Evolutionary conservation across 2,329 filamentous ascomycete species (phyloP).

Genomic region (Tolypocladium album): DNA sequence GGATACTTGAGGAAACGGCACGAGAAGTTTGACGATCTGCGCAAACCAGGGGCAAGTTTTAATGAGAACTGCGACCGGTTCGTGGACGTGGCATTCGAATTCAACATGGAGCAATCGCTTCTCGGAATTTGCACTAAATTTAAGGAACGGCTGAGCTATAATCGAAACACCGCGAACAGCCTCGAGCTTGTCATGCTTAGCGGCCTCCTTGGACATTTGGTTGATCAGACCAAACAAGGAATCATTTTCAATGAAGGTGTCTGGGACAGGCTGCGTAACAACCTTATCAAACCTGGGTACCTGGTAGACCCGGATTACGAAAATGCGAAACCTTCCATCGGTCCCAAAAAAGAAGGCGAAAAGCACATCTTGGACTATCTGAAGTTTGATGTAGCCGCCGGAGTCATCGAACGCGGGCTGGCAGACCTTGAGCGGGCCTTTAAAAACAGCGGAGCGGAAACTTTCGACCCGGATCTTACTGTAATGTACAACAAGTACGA

Average conservation of each 20-base stretch:
- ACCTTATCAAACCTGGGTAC: constrained; percentile 10
- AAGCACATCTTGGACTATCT: constrained; percentile 52
- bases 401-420: constrained; percentile 26
- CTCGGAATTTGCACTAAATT: constrained; percentile 55
- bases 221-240: constrained; percentile 48
- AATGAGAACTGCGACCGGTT: constrained; percentile 28
- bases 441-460: background rate
- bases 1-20: constrained; percentile 39
- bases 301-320: constrained; percentile 34
- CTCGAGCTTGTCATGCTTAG: constrained; percentile 36
- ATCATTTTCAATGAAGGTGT: constrained; percentile 32
- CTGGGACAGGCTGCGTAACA: constrained; percentile 26
- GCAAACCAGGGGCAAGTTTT: constrained; percentile 16
- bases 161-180: constrained; percentile 37
- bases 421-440: constrained; percentile 17
- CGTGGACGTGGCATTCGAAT: constrained; percentile 41
- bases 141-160: constrained; percentile 54
- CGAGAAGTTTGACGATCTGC: constrained; percentile 34
- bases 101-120: constrained; percentile 43
- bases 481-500: constrained; percentile 22
- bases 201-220: constrained; percentile 38
- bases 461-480: constrained; percentile 7
- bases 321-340: constrained; percentile 16
- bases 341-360: constrained; percentile 9
- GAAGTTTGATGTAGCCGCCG: constrained; percentile 41